A percentile compares a stretch with the other conserved stretches of the same genome.
phyloP scores from a whole-genome alignment of 2,329 filamentous ascomycete genomes.

The Sarocladiaceae sp. region DNA sequence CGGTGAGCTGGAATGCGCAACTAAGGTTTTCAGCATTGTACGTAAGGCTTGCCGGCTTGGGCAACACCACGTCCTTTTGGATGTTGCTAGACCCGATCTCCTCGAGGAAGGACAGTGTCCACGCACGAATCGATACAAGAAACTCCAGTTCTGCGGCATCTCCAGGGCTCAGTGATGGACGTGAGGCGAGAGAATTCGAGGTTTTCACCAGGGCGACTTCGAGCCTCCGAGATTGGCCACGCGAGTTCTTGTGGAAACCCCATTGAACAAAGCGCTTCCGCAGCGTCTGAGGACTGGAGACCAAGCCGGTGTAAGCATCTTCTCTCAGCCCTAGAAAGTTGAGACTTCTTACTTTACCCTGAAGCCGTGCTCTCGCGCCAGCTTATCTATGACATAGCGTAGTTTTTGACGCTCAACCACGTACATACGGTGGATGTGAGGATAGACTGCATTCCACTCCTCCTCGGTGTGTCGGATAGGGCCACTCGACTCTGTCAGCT shows the following conservation, averaged over 20 bases:
- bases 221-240: not conserved
- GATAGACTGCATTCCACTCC: not conserved
- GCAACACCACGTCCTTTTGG: not conserved
- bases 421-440: not conserved
- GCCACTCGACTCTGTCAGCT: not conserved
- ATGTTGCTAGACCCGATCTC: not conserved
- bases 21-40: not conserved
- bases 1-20: not conserved
- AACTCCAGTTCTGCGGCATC: not conserved
- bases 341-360: not conserved
- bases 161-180: not conserved
- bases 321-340: not conserved
- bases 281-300: not conserved
- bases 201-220: too few species aligned
- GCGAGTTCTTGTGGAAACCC: not conserved
- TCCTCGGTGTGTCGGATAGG: not conserved
- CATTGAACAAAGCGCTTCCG: not conserved
- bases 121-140: not conserved
- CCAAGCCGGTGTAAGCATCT: not conserved
- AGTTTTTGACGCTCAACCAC: not conserved
- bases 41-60: not conserved
- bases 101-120: not conserved
- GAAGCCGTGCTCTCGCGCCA: not conserved
- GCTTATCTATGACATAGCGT: not conserved
- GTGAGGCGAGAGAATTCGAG: not conserved